These are phyloP conservation scores for Alternaria gansuensis DNA, from an alignment of 2,329 filamentous ascomycete species.

Conservation along the genomic window DNA sequence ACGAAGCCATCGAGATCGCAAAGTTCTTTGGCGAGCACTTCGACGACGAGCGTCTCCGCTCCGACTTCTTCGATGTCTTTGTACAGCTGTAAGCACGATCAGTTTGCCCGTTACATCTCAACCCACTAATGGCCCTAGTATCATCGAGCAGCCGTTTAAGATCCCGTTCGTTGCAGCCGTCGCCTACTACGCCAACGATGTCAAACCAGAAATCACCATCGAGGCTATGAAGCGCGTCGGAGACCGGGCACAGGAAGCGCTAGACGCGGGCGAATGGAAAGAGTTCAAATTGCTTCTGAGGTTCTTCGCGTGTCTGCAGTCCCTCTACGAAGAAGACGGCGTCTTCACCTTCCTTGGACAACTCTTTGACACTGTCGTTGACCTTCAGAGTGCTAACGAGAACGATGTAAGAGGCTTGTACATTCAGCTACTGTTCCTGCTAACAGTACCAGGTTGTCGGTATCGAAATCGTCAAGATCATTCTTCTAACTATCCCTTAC, in stretches of 20 bases:
- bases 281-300: constrained; percentile 90
- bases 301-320: constrained; percentile 86
- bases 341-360: constrained; percentile 86
- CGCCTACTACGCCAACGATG: constrained; percentile 78
- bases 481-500: constrained; percentile 93
- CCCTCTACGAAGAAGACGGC: constrained; percentile 81
- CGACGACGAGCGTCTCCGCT: constrained; percentile 78
- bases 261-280: constrained; percentile 82
- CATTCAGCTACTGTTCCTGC: constrained; percentile 8
- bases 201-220: constrained; percentile 76
- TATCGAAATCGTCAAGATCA: constrained; percentile 93
- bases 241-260: constrained; percentile 69
- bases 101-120: background rate
- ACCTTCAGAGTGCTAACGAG: constrained; percentile 89
- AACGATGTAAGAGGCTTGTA: constrained; percentile 76
- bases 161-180: constrained; percentile 93
- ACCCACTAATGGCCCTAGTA: constrained; percentile 53
- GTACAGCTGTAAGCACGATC: constrained; percentile 70
- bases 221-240: constrained; percentile 73
- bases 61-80: constrained; percentile 75
- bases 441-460: constrained; percentile 62
- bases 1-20: constrained; percentile 51
- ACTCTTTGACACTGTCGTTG: constrained; percentile 89
- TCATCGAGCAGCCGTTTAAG: constrained; percentile 93
- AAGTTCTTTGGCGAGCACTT: constrained; percentile 80